These are phyloP conservation scores for Ascochyta viciae-villosae DNA, from an alignment of 2,329 filamentous ascomycete genomes.

Conservation along the genomic window DNA sequence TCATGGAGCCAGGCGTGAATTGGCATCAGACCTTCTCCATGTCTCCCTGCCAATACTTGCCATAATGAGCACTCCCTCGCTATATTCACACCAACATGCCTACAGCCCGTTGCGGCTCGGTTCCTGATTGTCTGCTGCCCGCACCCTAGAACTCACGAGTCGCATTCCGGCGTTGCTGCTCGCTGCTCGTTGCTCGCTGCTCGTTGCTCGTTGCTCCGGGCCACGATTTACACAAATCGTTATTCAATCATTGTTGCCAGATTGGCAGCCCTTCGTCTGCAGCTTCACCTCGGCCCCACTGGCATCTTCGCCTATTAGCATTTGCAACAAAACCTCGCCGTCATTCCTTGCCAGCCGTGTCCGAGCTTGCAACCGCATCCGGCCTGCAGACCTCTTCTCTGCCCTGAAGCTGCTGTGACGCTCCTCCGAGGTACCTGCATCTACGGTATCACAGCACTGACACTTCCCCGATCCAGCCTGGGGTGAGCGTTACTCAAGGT, in stretches of 20 bases:
- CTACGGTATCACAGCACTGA: constrained; percentile 40
- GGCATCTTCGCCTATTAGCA: constrained; percentile 34
- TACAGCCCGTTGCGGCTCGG: constrained; percentile 39
- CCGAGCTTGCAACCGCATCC: constrained; percentile 27
- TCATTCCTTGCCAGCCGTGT: constrained; percentile 30
- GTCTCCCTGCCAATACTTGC: constrained; percentile 41
- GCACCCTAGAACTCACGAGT: constrained; percentile 36
- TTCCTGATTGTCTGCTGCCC: constrained; percentile 37
- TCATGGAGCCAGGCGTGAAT: constrained; percentile 23
- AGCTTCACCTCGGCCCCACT: constrained; percentile 43
- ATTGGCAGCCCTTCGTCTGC: constrained; percentile 36
- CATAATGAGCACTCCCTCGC: constrained; percentile 42
- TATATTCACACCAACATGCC: constrained; percentile 39
- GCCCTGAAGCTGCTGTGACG: constrained; percentile 32
- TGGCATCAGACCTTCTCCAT: constrained; percentile 32
- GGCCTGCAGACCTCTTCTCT: constrained; percentile 27
- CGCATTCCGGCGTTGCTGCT: constrained; percentile 40
- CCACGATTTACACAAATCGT: constrained; percentile 42
- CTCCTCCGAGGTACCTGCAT: constrained; percentile 43
- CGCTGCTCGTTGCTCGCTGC: constrained; percentile 38
- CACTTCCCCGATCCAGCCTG: constrained; percentile 33
- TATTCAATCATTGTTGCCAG: constrained; percentile 36
- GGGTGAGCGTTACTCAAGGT: constrained; percentile 34
- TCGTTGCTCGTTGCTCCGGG: constrained; percentile 39
- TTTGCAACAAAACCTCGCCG: constrained; percentile 33